Evolutionary conservation across 1,139 yeast genomes (phyloP), one percentile per base, ranked within the genome.

Genomic region (Candida tetrigidarum): DNA sequence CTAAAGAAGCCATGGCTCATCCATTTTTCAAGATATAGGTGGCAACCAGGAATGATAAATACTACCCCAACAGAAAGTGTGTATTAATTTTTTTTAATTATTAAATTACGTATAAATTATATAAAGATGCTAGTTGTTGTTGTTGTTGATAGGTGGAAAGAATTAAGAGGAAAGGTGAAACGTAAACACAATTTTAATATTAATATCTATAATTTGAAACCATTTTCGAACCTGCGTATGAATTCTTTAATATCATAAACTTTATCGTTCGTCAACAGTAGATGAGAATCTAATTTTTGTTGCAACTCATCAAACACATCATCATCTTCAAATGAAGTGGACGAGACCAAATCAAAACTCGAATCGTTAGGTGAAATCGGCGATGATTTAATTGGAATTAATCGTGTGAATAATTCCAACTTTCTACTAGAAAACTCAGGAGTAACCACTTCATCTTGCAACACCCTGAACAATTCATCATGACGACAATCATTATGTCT

Each of bases 1-100:
- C 93, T 1, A 74, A 76, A 59, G 92, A 86, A 58, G 88, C 92
- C 23, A 78, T 85, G 81, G 74, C 63, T 20, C 91, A 85, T 67
- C 74, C 78, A 16, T 86, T 78, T 56, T 80, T 80, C 56, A 63
- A 61, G 46, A 47, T 60, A 47, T 53, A 54, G 36, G 10, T n/a
- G 5, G 32, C 8, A 10, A 6, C 29, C 12, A 16, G 5, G 12
- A 16, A 11, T 30, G 22, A 9, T n/a, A n/a, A n/a, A n/a, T n/a
- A n/a, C n/a, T n/a, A n/a, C n/a, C n/a, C n/a, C n/a, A n/a, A n/a
- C n/a, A n/a, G 34, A 3, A 2, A 15, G 22, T 14, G n/a, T 16
- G 34, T 14, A 16, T 18, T 15, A 16, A 27, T 27, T 27, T 27
- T 11, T 7, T 7, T n/a, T 11, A 11, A n/a, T 11, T 15, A 8